Conservation (phyloP, 345 rosid species). For the Moricandia moricandioides region DNA sequence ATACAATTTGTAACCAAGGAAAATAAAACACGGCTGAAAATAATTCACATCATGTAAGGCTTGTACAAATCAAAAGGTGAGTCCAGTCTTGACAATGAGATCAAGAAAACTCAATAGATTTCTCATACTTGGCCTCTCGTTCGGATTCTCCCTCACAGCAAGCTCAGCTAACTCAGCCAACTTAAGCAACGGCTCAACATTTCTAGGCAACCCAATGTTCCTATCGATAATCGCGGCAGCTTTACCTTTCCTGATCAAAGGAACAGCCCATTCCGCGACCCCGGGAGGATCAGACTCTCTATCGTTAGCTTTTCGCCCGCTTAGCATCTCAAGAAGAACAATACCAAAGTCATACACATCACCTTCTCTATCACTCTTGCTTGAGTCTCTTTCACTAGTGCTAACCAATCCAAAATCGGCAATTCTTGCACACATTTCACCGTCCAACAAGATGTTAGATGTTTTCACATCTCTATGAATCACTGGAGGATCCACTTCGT, state of each 20-base stretch:
- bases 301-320: constrained; percentile 78
- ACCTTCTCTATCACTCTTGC: constrained; percentile 48
- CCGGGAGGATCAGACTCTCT: constrained; percentile 60
- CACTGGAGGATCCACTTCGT: constrained; percentile 62
- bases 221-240: constrained; percentile 72
- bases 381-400: constrained; percentile 52
- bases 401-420: constrained; percentile 75
- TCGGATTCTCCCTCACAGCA: constrained; percentile 59
- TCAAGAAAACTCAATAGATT: constrained; percentile 61
- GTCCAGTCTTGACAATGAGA: constrained; percentile 64
- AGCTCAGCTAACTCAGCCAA: constrained; percentile 75
- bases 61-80: constrained; percentile 39
- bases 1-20: constrained; percentile 16
- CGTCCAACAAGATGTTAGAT: constrained; percentile 74
- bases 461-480: constrained; percentile 71
- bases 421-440: constrained; percentile 76
- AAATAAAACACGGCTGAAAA: constrained; percentile 2
- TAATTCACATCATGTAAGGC: constrained; percentile 19
- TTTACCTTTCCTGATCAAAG: constrained; percentile 61
- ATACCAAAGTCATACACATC: constrained; percentile 76
- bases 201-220: constrained; percentile 62
- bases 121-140: constrained; percentile 59
- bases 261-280: constrained; percentile 74
- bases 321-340: constrained; percentile 74
- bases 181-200: constrained; percentile 81